Base-by-base conservation (phyloP, 805 yeast genomes). In the Ogataea ganodermae region DNA sequence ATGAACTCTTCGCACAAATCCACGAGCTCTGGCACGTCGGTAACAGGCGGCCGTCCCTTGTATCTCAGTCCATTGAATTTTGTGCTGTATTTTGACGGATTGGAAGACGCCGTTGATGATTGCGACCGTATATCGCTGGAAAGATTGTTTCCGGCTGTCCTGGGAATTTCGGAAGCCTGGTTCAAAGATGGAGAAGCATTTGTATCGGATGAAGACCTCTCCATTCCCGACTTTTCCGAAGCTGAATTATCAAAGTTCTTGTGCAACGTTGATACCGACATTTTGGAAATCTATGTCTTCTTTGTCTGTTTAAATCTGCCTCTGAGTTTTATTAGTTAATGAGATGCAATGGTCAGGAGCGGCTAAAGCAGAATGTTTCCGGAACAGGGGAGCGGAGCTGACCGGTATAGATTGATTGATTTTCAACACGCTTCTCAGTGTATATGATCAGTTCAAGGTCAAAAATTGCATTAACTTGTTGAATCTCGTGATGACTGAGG, bases 1-100 rank as follows among this genome's bases (percentile, higher is more conserved):
- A 90, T 65, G 56, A 81, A 81, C 35, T 72, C 68, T 35, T 79
- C 73, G 53, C 88, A 81, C 20, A 81, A 69, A 20, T 73, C 72
- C 37, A 83, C 73, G 14, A 83, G 62, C 37, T 76, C 80, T 1
- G 79, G 76, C 6, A 67, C 67, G 37, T 73, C 77, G 2, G 71
- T 60, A n/a, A 76, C 69, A 2, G 79, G 71, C 8, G 76, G 74
- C 45, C 71, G 68, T 14, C 71, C 71, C 21, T 60, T 61, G 44
- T 58, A 65, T 44, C 60, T 60, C 22, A 56, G 40, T 2, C 60
- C 59, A 35, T 46, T 54, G 48, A 45, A 60, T 22, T 48, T 58
- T 20, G 56, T 52, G 16, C 44, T 49, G 26, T 50, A 24, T 18
- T 52, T 50, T 13, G 52, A 45, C 9, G 53, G 52, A 8, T 52